Evolutionary conservation across 2,329 filamentous ascomycete genomes (phyloP).

Genomic region (Ceratocystis papillata): DNA sequence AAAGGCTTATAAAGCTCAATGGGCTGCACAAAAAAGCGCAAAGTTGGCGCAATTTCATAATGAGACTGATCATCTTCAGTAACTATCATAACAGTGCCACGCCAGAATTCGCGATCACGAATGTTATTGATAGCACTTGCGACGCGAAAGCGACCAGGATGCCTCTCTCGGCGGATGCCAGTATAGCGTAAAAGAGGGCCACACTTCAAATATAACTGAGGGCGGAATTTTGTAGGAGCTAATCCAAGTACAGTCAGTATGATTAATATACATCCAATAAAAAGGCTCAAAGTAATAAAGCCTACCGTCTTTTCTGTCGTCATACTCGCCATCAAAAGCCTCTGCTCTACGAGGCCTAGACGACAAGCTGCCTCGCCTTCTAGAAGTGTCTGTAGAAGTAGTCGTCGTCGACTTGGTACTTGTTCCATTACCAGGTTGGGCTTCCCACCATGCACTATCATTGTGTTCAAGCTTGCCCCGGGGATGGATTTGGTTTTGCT

Average conservation of each 20-base stretch:
- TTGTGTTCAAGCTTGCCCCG: constrained; percentile 24
- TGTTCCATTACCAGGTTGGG: constrained; percentile 25
- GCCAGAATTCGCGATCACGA: constrained; percentile 68
- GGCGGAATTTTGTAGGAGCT: constrained; percentile 65
- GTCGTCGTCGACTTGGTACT: not conserved
- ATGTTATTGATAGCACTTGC: constrained; percentile 24
- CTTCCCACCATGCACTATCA: constrained; percentile 68
- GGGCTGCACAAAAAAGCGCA: constrained; percentile 79
- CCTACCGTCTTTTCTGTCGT: constrained; percentile 47
- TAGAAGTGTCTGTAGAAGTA: constrained; percentile 26
- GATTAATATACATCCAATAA: not conserved
- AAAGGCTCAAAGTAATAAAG: not conserved
- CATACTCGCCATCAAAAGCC: constrained; percentile 56
- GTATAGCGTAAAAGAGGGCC: constrained; percentile 85
- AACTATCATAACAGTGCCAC: constrained; percentile 91
- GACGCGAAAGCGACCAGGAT: constrained; percentile 32
- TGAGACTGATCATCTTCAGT: constrained; percentile 75
- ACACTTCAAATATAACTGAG: constrained; percentile 74
- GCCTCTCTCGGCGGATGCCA: constrained; percentile 59
- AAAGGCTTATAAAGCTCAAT: constrained; percentile 64
- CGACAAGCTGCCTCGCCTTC: constrained; percentile 38
- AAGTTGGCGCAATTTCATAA: constrained; percentile 64
- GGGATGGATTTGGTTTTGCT: not conserved
- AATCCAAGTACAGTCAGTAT: not conserved
- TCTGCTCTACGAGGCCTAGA: constrained; percentile 46